Conservation (phyloP, 1,284 basidiomycete genomes). For the Papiliotrema flavescens region DNA sequence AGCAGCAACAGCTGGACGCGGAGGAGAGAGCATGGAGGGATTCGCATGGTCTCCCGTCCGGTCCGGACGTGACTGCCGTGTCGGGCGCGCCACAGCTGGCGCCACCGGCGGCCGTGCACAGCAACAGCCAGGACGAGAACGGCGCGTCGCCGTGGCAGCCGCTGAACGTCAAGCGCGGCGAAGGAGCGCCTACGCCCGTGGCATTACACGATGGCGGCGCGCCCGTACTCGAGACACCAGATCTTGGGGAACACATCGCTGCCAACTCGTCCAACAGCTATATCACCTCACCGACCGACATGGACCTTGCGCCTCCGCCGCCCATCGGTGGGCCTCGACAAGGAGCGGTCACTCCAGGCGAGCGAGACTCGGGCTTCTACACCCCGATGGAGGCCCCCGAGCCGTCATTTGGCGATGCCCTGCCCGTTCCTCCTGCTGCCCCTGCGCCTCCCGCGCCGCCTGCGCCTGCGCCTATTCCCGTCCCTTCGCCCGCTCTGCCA, state of each 20-base stretch:
- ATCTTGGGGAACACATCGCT: background rate
- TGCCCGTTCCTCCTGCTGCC: background rate
- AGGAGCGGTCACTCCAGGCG: constrained; percentile 3
- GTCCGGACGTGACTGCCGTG: background rate
- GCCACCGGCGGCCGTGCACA: background rate
- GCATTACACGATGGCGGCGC: constrained; percentile 8
- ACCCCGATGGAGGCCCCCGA: constrained; percentile 12
- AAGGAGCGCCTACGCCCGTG: constrained; percentile 11
- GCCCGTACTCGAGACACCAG: background rate
- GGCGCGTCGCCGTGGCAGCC: constrained; percentile 27
- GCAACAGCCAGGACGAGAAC: background rate
- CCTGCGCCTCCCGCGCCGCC: constrained; percentile 3
- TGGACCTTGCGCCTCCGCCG: constrained; percentile 5
- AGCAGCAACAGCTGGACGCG: constrained; percentile 36
- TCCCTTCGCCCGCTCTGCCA: background rate
- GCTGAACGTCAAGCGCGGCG: constrained; percentile 26
- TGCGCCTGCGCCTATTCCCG: background rate
- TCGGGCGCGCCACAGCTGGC: background rate
- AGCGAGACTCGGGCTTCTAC: constrained; percentile 9
- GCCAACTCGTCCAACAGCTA: background rate
- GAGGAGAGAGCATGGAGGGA: constrained; percentile 20
- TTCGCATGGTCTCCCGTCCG: background rate
- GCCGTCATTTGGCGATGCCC: background rate
- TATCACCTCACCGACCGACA: background rate
- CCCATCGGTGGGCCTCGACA: constrained; percentile 1